A percentile compares a stretch with the other conserved stretches of the same genome.
Conservation (phyloP, 352 stramenopile genomes). For the Phytophthora crassamura region DNA sequence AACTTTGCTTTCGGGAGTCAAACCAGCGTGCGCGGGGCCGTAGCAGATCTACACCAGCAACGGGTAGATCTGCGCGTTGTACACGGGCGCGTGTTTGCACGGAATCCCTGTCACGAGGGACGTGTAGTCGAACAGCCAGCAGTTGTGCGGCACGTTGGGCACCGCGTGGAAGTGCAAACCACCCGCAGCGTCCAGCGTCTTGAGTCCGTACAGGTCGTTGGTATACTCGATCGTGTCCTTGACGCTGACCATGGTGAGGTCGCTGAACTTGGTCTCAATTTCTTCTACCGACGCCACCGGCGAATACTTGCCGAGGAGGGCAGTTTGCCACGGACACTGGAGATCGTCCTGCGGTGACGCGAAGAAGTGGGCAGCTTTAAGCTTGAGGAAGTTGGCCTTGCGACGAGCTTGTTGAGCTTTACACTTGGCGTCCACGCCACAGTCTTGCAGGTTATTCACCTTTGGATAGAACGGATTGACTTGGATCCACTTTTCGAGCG, state of each 20-base stretch:
- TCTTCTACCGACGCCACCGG: conserved; percentile 35
- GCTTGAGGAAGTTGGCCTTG: conserved; percentile 51
- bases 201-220: conserved; percentile 46
- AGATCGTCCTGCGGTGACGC: conserved; percentile 50
- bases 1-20: no score
- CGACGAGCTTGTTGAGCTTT: conserved; percentile 30
- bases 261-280: conserved; percentile 40
- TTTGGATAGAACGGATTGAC: conserved; percentile 47
- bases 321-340: conserved; percentile 50
- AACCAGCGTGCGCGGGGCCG: no score
- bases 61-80: conserved; percentile 39
- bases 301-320: conserved; percentile 47
- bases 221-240: conserved; percentile 46
- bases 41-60: conserved; percentile 27
- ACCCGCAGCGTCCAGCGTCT: conserved; percentile 39
- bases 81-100: conserved; percentile 41
- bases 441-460: conserved; percentile 44
- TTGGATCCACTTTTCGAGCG: conserved; percentile 38
- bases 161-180: conserved; percentile 36
- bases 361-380: conserved; percentile 57
- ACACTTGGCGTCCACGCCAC: conserved; percentile 22
- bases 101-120: conserved; percentile 32
- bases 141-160: conserved; percentile 44
- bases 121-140: conserved; percentile 51
- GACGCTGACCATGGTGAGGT: conserved; percentile 39